These are phyloP conservation scores for Tulasnella sp. DNA, from an alignment of 768 basidiomycete genomes.

Conservation along the genomic window DNA sequence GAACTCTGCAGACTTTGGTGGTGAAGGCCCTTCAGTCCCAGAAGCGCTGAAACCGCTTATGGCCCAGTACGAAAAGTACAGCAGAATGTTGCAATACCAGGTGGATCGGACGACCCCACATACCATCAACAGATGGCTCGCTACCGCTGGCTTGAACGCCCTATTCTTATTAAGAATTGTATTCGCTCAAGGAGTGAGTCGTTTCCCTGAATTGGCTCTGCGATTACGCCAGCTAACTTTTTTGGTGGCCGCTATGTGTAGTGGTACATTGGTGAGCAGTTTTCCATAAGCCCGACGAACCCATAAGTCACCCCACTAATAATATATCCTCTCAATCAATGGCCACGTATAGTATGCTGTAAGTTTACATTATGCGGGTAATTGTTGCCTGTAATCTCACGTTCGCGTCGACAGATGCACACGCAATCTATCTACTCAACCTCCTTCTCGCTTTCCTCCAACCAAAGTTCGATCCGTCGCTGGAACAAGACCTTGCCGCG, in stretches of 20 bases:
- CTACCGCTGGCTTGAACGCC: conserved; percentile 57
- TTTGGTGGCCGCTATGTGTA: conserved; percentile 31
- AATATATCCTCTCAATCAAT: neutral
- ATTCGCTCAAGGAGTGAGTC: conserved; percentile 78
- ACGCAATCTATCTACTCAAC: conserved; percentile 93
- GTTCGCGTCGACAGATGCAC: conserved; percentile 52
- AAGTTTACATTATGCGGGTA: conserved; percentile 30
- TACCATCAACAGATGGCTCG: conserved; percentile 81
- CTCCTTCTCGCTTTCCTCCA: conserved; percentile 95
- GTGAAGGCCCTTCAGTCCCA: conserved; percentile 1
- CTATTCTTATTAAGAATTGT: conserved; percentile 83
- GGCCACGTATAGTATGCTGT: conserved; percentile 54
- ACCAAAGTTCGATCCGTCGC: conserved; percentile 94
- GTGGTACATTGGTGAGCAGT: conserved; percentile 85
- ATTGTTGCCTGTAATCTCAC: conserved; percentile 8
- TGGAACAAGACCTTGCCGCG: conserved; percentile 86
- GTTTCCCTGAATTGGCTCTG: neutral
- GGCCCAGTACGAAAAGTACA: conserved; percentile 22
- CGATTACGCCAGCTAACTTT: conserved; percentile 20
- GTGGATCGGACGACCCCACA: conserved; percentile 93
- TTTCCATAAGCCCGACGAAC: neutral
- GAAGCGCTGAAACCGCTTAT: conserved; percentile 22
- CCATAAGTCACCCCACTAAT: neutral
- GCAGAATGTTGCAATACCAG: conserved; percentile 70
- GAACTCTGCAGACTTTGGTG: conserved; percentile 12